Evolutionary conservation across 495 filamentous ascomycete species (phyloP).

Genomic region (Xylaria telfairii): DNA sequence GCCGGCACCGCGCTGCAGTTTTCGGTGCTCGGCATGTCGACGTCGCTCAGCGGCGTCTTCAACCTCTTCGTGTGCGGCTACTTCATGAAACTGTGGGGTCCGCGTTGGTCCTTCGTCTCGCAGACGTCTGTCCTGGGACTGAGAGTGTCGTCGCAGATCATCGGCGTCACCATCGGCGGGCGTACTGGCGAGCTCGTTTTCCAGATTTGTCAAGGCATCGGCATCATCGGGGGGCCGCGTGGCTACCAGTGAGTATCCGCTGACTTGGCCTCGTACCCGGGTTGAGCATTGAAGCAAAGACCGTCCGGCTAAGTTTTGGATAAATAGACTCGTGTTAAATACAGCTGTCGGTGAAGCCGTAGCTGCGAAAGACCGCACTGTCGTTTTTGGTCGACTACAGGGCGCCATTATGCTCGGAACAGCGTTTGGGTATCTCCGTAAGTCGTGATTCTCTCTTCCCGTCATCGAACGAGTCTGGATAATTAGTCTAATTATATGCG

Average conservation of each 20-base stretch:
- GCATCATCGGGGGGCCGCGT: slow-evolving; percentile 61
- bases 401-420: slow-evolving; percentile 63
- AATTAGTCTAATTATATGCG: slow-evolving; percentile 12
- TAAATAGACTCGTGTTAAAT: slow-evolving; percentile 55
- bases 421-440: slow-evolving; percentile 57
- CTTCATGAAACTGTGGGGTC: slow-evolving; percentile 61
- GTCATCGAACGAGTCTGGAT: neutral
- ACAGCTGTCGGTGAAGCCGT: slow-evolving; percentile 59
- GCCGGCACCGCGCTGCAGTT: slow-evolving; percentile 61
- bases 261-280: neutral
- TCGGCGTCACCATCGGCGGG: slow-evolving; percentile 59
- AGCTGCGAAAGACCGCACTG: slow-evolving; percentile 55
- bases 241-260: slow-evolving; percentile 55
- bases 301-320: neutral
- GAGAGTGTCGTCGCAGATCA: slow-evolving; percentile 58
- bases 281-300: neutral
- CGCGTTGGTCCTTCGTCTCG: slow-evolving; percentile 56
- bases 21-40: slow-evolving; percentile 57
- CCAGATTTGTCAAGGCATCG: slow-evolving; percentile 59
- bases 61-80: slow-evolving; percentile 65
- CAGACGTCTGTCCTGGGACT: slow-evolving; percentile 59
- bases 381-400: slow-evolving; percentile 58
- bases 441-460: slow-evolving; percentile 17
- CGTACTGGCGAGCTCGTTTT: slow-evolving; percentile 59
- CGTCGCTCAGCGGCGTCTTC: slow-evolving; percentile 56